Percentiles rank a stretch among this genome's conserved stretches.
These are phyloP conservation scores for Leccinum obscurum DNA, from an alignment of 768 basidiomycete genomes.

Conservation along the genomic window DNA sequence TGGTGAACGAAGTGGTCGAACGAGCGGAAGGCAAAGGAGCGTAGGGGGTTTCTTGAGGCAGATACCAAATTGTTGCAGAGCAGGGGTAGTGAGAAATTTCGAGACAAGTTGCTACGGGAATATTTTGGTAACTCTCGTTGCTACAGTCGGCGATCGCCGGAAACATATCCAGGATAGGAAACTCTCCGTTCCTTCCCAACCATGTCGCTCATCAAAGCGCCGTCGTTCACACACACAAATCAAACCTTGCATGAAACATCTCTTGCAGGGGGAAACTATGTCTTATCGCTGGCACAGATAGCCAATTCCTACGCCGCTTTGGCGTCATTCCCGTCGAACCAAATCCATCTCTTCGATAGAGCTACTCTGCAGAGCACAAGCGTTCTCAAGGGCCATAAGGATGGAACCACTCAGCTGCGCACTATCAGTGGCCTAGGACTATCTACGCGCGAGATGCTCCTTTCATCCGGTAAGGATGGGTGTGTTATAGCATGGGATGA, in stretches of 20 bases:
- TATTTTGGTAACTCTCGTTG: slow-evolving; percentile 4
- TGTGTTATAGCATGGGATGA: slow-evolving; percentile 76
- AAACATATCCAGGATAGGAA: slow-evolving; percentile 30
- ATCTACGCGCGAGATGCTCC: slow-evolving; percentile 42
- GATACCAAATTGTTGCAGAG: not conserved
- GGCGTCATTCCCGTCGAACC: slow-evolving; percentile 60
- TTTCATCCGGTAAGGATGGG: slow-evolving; percentile 74
- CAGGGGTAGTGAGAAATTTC: slow-evolving; percentile 10
- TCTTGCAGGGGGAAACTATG: slow-evolving; percentile 51
- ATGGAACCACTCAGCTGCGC: slow-evolving; percentile 56
- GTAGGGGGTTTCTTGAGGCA: slow-evolving; percentile 18
- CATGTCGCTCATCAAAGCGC: slow-evolving; percentile 30
- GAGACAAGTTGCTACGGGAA: slow-evolving; percentile 11
- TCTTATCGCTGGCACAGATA: slow-evolving; percentile 56
- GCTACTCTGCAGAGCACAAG: slow-evolving; percentile 45
- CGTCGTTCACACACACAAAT: slow-evolving; percentile 21
- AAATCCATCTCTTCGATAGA: slow-evolving; percentile 68
- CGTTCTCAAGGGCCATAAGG: slow-evolving; percentile 57
- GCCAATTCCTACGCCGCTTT: slow-evolving; percentile 57
- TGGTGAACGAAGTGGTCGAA: slow-evolving; percentile 14
- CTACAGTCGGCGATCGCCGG: slow-evolving; percentile 17
- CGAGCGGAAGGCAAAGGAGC: slow-evolving; percentile 31
- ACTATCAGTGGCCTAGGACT: slow-evolving; percentile 44
- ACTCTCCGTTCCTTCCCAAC: slow-evolving; percentile 10
- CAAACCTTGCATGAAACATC: slow-evolving; percentile 32